phyloP scores from a whole-genome alignment of 2,329 filamentous ascomycete species.

The Pseudofabraea citricarpa region DNA sequence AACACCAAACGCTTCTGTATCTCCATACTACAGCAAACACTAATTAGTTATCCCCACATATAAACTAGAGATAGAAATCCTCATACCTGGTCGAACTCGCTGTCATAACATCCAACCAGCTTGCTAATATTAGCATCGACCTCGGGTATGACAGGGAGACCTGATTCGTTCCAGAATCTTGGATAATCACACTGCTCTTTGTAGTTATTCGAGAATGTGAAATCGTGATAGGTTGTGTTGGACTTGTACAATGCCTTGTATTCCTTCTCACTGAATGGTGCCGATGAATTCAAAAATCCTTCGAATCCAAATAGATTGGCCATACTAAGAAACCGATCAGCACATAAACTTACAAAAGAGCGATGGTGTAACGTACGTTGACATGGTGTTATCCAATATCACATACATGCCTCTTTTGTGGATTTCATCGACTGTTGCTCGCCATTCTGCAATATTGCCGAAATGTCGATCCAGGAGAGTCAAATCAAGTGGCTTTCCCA shows the following conservation, averaged over 20 bases:
- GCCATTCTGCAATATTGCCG: conserved; percentile 53
- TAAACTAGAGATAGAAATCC: too few species aligned
- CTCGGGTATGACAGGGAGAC: conserved; percentile 37
- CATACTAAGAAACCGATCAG: background rate
- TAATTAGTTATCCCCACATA: too few species aligned
- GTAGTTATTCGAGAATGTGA: conserved; percentile 26
- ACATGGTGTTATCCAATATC: conserved; percentile 60
- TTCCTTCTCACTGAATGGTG: conserved; percentile 49
- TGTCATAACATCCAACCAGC: conserved; percentile 53
- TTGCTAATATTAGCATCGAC: conserved; percentile 36
- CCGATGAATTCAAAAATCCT: conserved; percentile 14
- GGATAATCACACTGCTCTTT: conserved; percentile 52
- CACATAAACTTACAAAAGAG: too few species aligned
- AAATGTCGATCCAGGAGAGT: conserved; percentile 59
- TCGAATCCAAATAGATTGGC: conserved; percentile 1
- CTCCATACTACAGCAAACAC: conserved; percentile 43
- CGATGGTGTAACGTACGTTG: conserved; percentile 57
- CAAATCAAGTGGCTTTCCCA: conserved; percentile 43
- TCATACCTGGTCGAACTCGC: conserved; percentile 53
- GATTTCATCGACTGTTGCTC: conserved; percentile 51
- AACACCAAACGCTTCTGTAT: conserved; percentile 59
- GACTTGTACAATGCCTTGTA: conserved; percentile 39
- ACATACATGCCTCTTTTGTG: conserved; percentile 60
- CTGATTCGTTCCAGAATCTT: conserved; percentile 56
- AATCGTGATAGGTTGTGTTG: background rate